Conservation (phyloP, 2,329 filamentous ascomycete species). For the Colletotrichum higginsianum region DNA sequence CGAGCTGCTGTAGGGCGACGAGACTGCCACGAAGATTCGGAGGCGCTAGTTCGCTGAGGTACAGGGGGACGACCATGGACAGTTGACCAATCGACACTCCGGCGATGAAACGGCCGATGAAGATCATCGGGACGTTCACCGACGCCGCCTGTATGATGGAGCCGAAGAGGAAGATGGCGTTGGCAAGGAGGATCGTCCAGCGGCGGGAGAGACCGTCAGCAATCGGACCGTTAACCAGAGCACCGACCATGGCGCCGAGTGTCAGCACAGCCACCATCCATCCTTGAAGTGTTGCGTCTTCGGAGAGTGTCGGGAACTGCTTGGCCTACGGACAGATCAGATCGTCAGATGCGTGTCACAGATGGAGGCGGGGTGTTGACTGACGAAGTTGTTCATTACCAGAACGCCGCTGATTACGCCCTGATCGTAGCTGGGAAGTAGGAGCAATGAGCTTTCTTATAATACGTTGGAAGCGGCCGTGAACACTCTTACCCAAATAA, state of each 20-base stretch:
- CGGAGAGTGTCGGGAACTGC: conserved; percentile 16
- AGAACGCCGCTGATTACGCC: conserved; percentile 64
- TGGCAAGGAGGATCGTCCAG: conserved; percentile 54
- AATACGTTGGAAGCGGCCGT: too few species aligned
- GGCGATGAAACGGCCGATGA: conserved; percentile 44
- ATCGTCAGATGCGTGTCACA: conserved; percentile 47
- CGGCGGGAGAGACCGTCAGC: conserved; percentile 54
- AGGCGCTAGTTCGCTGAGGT: conserved; percentile 64
- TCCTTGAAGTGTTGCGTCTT: conserved; percentile 20
- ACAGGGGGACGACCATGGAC: conserved; percentile 51
- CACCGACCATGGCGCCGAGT: conserved; percentile 69
- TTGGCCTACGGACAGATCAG: not conserved
- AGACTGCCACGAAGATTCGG: conserved; percentile 64
- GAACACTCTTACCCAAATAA: conserved; percentile 2
- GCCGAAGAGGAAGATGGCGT: conserved; percentile 57
- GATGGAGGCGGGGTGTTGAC: conserved; percentile 43
- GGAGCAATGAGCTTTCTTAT: too few species aligned
- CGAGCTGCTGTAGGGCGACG: conserved; percentile 60
- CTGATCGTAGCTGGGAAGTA: conserved; percentile 63
- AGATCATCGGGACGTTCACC: conserved; percentile 56
- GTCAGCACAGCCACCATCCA: conserved; percentile 61
- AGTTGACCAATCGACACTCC: conserved; percentile 27
- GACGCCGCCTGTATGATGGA: conserved; percentile 61
- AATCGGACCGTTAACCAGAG: conserved; percentile 58
- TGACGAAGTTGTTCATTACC: conserved; percentile 60